phyloP scores from a whole-genome alignment of 768 basidiomycete species.

The Daedalea quercina region DNA sequence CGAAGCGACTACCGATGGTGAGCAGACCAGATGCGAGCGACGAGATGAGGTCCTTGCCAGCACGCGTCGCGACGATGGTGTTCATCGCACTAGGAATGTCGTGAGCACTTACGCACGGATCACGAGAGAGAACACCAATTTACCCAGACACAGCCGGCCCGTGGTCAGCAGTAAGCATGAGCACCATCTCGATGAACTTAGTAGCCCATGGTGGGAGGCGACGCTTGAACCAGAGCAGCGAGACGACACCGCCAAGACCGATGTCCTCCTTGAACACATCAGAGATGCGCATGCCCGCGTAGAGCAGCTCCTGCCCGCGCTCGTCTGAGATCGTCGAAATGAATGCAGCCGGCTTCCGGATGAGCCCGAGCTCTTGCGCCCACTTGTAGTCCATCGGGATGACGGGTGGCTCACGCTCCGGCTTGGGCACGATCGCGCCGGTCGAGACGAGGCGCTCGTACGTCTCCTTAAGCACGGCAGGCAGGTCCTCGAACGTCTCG shows the following conservation, averaged over 20 bases:
- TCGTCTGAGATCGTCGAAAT: constrained; percentile 99
- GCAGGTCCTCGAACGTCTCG: constrained; percentile 95
- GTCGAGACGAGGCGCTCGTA: constrained; percentile 73
- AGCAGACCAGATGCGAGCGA: constrained; percentile 93
- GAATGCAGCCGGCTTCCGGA: constrained; percentile 97
- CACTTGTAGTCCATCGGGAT: constrained; percentile 99
- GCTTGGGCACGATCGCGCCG: constrained; percentile 62
- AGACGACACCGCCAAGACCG: constrained; percentile 94
- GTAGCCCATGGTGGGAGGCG: constrained; percentile 87
- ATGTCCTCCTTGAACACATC: constrained; percentile 98
- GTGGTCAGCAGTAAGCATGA: constrained; percentile 98
- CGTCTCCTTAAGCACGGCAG: constrained; percentile 73
- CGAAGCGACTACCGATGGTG: constrained; percentile 97
- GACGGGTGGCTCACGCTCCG: constrained; percentile 84
- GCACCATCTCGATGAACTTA: constrained; percentile 99
- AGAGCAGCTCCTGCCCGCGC: constrained; percentile 96
- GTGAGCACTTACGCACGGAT: constrained; percentile 1
- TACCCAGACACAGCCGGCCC: constrained; percentile 90
- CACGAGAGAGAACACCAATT: constrained; percentile 2
- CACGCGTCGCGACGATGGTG: constrained; percentile 97
- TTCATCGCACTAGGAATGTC: constrained; percentile 74
- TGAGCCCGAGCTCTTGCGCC: constrained; percentile 97
- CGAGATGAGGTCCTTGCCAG: constrained; percentile 98
- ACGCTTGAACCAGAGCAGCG: constrained; percentile 97
- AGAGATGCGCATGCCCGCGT: constrained; percentile 98